A percentile compares a stretch with the other conserved stretches of the same genome.
phyloP scores from a whole-genome alignment of 495 filamentous ascomycete genomes.

The Hyaloscypha finlandica region DNA sequence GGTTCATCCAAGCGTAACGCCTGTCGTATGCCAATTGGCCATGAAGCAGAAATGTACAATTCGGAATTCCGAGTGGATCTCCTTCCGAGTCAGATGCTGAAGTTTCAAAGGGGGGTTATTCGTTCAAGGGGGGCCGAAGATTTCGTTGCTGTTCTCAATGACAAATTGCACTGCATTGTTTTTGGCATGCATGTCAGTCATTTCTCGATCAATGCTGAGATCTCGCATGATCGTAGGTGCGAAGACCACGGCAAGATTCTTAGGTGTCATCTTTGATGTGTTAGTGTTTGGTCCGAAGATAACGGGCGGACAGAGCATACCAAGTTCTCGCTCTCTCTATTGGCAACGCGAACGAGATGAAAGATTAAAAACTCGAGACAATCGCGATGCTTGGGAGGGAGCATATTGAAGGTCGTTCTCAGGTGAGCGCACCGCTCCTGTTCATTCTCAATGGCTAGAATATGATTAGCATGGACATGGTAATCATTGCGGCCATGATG shows the following conservation, averaged over 20 bases:
- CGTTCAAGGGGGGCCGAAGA: conserved; percentile 53
- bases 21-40: neutral
- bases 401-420: conserved; percentile 66
- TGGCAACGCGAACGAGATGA: conserved; percentile 87
- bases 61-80: conserved; percentile 1
- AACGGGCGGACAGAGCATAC: conserved; percentile 24
- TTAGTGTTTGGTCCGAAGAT: conserved; percentile 22
- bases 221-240: conserved; percentile 97
- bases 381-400: conserved; percentile 82
- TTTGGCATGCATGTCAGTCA: conserved; percentile 93
- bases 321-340: conserved; percentile 77
- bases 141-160: conserved; percentile 79
- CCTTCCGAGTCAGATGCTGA: neutral
- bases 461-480: conserved; percentile 24
- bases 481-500: conserved; percentile 5
- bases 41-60: conserved; percentile 27
- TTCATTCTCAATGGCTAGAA: conserved; percentile 52
- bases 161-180: conserved; percentile 87
- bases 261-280: conserved; percentile 71
- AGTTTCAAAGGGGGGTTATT: neutral
- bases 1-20: conserved; percentile 8
- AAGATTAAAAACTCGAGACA: conserved; percentile 93
- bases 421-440: conserved; percentile 67
- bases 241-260: conserved; percentile 96
- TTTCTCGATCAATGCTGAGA: conserved; percentile 82